Base-by-base conservation (phyloP, 176 grass and related monocot species). In the Paspalum notatum region DNA sequence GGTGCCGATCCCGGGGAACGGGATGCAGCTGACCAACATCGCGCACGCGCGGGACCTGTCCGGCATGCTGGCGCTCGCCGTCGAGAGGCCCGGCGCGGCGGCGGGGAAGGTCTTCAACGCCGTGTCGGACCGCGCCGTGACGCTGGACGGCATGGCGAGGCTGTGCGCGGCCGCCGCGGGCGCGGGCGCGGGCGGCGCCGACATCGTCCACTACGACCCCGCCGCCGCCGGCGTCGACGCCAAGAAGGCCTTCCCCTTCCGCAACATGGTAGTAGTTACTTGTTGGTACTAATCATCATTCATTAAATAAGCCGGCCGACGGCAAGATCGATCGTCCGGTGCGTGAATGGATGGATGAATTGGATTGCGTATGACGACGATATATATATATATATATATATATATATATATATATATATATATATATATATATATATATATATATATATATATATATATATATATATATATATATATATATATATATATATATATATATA, bases 181-280 rank as follows among this genome's bases (percentile, higher is more conserved):
- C 25, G 85, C 90, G 1, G 95, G 85, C 25, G 17, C 26, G 44
- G 85, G 25, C 44, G 86, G 66, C 32, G 55, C 75, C 10, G 86
- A 93, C 9, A 79, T 91, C 49, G 78, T 91, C 2, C 85, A 94
- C 80, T 98, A 89, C 75, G 85, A 98, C 78, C 95, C 95, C n/a
- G 88, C 85, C 43, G 81, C 88, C 79, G 83, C 50, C 24, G 90
- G 90, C 38, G 75, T 95, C 25, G 95, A 98, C 53, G 75, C 90
- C 32, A 94, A 67, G 83, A 98, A 95, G 83, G 90, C 95, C 41
- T 98, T 95, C 84, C 95, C 95, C 38, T 95, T 95, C 70, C 87
- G 95, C 44, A 92, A 91, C 81, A 94, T 94, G 95, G 95, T 97
- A n/a, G n/a, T n/a, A n/a, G n/a, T n/a, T n/a, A n/a, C n/a, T n/a